Evolutionary conservation across 495 filamentous ascomycete species (phyloP), one percentile per base, ranked within the genome.

Genomic region (Penicillium antarcticum): DNA sequence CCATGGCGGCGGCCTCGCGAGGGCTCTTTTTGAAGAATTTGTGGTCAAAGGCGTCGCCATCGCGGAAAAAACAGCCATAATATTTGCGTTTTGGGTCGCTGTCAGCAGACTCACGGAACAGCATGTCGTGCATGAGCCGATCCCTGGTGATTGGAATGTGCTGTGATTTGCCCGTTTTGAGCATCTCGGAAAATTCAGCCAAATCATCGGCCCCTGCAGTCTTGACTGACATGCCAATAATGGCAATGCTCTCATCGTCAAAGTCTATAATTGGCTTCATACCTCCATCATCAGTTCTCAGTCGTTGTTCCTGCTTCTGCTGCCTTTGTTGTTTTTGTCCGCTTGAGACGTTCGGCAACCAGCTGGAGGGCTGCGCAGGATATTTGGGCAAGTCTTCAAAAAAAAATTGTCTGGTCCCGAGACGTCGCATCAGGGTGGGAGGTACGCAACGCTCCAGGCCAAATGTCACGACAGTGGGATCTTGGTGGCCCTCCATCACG

Each of bases 201-300:
- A 75, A 34, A 34, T 76, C 65, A 12, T 77, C 65, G 1, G 79
- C 79, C 1, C 78, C 80, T 7, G 78, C 69, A 0, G 74, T 63
- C 1, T 75, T 70, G 42, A 66, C 68, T 0, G 78, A 67, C 76
- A 80, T 79, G 1, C 80, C 79, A 16, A 82, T 61, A 5, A 82
- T 67, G 1, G 79, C 79, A 44, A 82, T 75, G 17, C 58, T 54
- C 1, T 58, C 16, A 1, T 60, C 52, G n/a, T n/a, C n/a, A n/a
- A n/a, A n/a, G n/a, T n/a, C n/a, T n/a, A n/a, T n/a, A n/a, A n/a
- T n/a, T n/a, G n/a, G n/a, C n/a, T n/a, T n/a, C n/a, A n/a, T n/a
- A n/a, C n/a, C n/a, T n/a, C n/a, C n/a, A n/a, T n/a, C n/a, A n/a
- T n/a, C n/a, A n/a, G n/a, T n/a, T n/a, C n/a, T n/a, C n/a, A n/a